Percentiles rank a stretch among this genome's conserved stretches.
phyloP scores from a whole-genome alignment of 2,329 filamentous ascomycete genomes.

The Botrytis tulipae region DNA sequence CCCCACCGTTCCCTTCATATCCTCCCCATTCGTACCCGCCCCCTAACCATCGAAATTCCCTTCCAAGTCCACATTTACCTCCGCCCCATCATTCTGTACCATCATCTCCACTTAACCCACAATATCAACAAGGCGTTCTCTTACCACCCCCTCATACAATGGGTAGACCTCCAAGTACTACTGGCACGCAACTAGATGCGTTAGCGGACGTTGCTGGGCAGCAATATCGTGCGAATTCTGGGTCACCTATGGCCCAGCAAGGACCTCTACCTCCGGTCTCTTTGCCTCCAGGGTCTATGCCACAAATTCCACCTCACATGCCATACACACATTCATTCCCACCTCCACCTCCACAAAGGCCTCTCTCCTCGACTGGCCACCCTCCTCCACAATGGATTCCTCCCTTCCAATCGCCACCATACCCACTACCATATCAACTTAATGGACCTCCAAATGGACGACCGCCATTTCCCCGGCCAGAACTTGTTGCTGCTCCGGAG shows the following conservation, averaged over 20 bases:
- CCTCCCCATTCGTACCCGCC: constrained; percentile 25
- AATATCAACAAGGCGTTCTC: constrained; percentile 28
- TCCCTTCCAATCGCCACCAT: constrained; percentile 27
- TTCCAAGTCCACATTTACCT: constrained; percentile 33
- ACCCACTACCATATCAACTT: constrained; percentile 26
- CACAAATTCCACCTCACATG: constrained; percentile 17
- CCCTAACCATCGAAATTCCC: constrained; percentile 28
- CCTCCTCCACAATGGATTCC: constrained; percentile 28
- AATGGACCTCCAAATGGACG: constrained; percentile 27
- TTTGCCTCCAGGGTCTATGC: constrained; percentile 10
- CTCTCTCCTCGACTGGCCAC: constrained; percentile 28
- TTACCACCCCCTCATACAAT: constrained; percentile 33
- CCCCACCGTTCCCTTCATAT: constrained; percentile 20
- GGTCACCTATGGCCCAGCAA: constrained; percentile 34
- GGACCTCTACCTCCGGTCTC: constrained; percentile 21
- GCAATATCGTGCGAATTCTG: constrained; percentile 35
- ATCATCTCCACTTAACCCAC: constrained; percentile 35
- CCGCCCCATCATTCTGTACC: constrained; percentile 36
- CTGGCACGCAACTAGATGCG: constrained; percentile 34
- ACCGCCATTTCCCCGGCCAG: constrained; percentile 28
- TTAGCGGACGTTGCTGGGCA: constrained; percentile 38
- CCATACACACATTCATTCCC: constrained; percentile 26
- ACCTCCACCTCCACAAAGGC: constrained; percentile 31
- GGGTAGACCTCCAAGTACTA: constrained; percentile 27
- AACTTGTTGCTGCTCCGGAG: constrained; percentile 30